Percentiles rank a stretch among this genome's conserved stretches.
Conservation (phyloP, 2,329 filamentous ascomycete species). For the Epichloe scottii region DNA sequence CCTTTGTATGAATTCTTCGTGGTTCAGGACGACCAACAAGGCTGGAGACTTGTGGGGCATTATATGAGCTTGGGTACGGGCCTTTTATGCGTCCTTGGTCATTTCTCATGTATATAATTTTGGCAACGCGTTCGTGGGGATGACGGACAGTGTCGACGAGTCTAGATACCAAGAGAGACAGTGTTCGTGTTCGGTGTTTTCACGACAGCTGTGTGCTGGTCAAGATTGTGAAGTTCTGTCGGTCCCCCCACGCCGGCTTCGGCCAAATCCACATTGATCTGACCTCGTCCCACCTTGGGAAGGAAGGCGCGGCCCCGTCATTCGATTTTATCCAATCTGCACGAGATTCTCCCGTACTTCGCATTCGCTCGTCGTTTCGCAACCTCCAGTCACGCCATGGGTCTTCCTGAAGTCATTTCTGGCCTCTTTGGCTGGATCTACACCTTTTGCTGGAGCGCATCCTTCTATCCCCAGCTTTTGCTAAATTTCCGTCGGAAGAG, state of each 20-base stretch:
- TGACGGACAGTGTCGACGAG: neutral
- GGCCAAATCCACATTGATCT: neutral
- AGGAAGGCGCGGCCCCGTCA: neutral
- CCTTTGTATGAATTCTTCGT: neutral
- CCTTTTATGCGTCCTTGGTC: too few species aligned
- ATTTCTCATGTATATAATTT: neutral
- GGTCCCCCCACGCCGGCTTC: too few species aligned
- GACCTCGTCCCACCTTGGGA: neutral
- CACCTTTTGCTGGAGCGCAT: conserved; percentile 66
- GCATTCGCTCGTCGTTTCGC: too few species aligned
- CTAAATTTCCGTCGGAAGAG: conserved; percentile 66
- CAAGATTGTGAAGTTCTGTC: neutral
- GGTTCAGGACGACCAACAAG: neutral
- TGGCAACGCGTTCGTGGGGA: neutral
- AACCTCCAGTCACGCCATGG: conserved; percentile 2
- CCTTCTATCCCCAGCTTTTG: conserved; percentile 85
- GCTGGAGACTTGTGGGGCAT: neutral
- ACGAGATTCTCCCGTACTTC: too few species aligned
- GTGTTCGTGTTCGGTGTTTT: neutral
- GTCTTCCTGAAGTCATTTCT: conserved; percentile 37
- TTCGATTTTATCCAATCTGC: too few species aligned
- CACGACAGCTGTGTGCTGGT: neutral
- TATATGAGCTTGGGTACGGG: neutral
- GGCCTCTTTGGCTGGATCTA: conserved; percentile 64
- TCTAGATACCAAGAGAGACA: neutral